phyloP scores from a whole-genome alignment of 352 stramenopile species.

The Blastocystis sp. region DNA sequence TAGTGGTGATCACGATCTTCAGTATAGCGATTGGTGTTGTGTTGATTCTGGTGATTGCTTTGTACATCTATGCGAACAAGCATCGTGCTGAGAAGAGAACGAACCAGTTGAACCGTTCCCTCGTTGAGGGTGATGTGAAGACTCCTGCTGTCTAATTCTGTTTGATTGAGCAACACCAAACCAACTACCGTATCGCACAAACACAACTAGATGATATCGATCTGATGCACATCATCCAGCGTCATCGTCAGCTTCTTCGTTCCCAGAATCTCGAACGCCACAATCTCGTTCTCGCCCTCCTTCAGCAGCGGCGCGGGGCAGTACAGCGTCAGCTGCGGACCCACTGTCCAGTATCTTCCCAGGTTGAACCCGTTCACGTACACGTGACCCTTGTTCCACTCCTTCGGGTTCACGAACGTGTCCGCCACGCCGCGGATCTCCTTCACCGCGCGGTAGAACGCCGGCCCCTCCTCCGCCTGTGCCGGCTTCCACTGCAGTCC shows the following conservation, averaged over 20 bases:
- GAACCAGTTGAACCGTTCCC: not conserved
- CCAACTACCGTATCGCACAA: no score
- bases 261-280: conserved; percentile 69
- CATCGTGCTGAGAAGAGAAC: conserved; percentile 46
- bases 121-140: not conserved
- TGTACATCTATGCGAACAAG: conserved; percentile 65
- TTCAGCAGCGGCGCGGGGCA: conserved; percentile 69
- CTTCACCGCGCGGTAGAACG: conserved; percentile 53
- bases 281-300: conserved; percentile 67
- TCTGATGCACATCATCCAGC: conserved; percentile 18
- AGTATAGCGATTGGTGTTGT: not conserved
- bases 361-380: conserved; percentile 73
- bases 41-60: conserved; percentile 38
- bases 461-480: conserved; percentile 34
- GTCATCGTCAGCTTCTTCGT: conserved; percentile 2
- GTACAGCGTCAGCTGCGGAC: conserved; percentile 74
- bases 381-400: conserved; percentile 72
- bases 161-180: not conserved
- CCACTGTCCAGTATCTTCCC: conserved; percentile 72
- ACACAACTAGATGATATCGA: conserved; percentile 7
- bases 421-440: conserved; percentile 63
- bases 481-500: conserved; percentile 46
- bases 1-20: conserved; percentile 26
- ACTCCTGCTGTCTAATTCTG: not conserved
- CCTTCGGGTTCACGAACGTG: conserved; percentile 71